phyloP scores from a whole-genome alignment of 345 rosid genomes.

The Turnera subulata region DNA sequence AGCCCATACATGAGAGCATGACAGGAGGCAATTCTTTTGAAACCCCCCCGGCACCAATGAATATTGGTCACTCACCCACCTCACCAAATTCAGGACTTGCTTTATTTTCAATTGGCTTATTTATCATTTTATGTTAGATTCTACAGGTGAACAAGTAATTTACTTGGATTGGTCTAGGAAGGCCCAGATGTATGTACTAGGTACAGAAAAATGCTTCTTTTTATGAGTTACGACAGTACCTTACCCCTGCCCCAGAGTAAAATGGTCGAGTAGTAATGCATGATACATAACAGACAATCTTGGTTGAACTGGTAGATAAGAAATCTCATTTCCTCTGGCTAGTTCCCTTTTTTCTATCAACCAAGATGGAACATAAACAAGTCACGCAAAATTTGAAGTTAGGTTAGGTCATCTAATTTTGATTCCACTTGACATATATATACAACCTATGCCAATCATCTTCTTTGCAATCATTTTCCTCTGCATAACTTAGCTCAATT shows the following conservation, averaged over 20 bases:
- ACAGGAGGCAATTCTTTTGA: too few species aligned
- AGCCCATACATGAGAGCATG: too few species aligned
- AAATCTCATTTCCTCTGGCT: too few species aligned
- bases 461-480: background rate
- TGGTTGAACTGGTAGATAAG: background rate
- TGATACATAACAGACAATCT: background rate
- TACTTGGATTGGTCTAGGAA: too few species aligned
- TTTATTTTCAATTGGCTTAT: too few species aligned
- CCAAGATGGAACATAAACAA: background rate
- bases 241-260: too few species aligned
- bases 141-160: too few species aligned
- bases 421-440: constrained; percentile 7
- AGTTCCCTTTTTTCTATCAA: too few species aligned
- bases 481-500: background rate
- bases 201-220: background rate
- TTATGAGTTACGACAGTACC: too few species aligned
- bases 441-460: constrained; percentile 3
- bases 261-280: background rate
- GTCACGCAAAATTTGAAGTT: constrained; percentile 20
- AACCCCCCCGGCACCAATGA: constrained; percentile 2
- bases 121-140: too few species aligned
- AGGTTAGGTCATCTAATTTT: constrained; percentile 47
- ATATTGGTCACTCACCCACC: constrained; percentile 3
- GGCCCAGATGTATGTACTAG: too few species aligned
- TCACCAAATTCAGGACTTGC: constrained; percentile 11